Evolutionary conservation across 148 eudicot genomes (phyloP), one percentile per base, ranked within the genome.

Genomic region (Chenopodium berlandieri): DNA sequence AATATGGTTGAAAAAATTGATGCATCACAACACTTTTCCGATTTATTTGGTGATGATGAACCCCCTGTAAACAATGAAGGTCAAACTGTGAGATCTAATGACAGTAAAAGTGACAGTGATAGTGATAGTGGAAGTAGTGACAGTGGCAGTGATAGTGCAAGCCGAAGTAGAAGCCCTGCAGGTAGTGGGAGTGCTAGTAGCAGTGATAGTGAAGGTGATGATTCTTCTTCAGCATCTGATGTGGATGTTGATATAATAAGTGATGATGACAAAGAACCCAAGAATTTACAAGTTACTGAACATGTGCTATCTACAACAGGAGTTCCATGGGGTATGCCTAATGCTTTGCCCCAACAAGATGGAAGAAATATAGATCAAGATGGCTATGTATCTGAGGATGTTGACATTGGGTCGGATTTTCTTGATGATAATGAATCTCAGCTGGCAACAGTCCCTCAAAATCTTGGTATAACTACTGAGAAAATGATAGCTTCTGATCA

Each of bases 131-230:
- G 88, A 44, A 91, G 90, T 69, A 86, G 92, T 86, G 90, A 82
- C 47, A 90, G 93, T 86, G 90, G 86, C 46, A 91, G 91, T 82
- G 92, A 86, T 65, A 90, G 92, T 85, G 88, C 84, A 76, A 88
- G 97, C 84, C 86, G 86, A 86, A 93, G 98, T 81, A 86, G 87
- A 85, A 95, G 96, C 77, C 96, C 93, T 58, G 88, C 79, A 7
- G 90, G 89, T 82, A 93, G 91, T 83, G 90, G 88, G 50, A 93
- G 94, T 82, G 90, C 88, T 46, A 96, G 93, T 86, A 90, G 95
- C 90, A 96, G 98, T 79, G 98, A 92, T 73, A 94, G 95, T 84
- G 99, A 95, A 60, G 91, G 91, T 79, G 99, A 94, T 88, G 99
- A 93, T 88, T 91, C 97, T 82, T 92, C 96, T 84, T 86, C 98